Conservation (phyloP, 768 basidiomycete genomes). For the Pilatotrama ljubarskyi region DNA sequence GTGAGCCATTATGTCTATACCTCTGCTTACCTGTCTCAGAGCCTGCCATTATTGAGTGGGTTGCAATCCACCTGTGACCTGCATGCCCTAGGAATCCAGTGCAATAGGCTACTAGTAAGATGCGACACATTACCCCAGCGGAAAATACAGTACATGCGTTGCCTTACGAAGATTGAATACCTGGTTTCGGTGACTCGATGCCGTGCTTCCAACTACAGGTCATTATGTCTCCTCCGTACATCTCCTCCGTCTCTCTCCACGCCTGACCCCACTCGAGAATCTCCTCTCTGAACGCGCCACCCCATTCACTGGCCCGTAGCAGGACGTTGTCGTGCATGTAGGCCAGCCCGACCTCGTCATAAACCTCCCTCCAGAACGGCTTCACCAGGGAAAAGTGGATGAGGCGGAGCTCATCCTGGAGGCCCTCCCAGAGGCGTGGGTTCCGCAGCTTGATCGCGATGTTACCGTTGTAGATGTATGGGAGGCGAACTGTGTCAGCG, state of each 20-base stretch:
- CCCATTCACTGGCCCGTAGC: constrained; percentile 14
- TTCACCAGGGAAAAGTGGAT: constrained; percentile 40
- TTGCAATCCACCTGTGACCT: too few species aligned
- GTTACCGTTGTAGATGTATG: constrained; percentile 41
- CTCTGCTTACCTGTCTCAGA: too few species aligned
- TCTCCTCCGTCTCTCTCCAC: constrained; percentile 29
- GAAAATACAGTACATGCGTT: too few species aligned
- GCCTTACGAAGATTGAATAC: not conserved
- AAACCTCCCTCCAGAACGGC: constrained; percentile 17
- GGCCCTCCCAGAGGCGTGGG: constrained; percentile 33
- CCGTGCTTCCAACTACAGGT: constrained; percentile 9
- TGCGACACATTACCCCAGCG: too few species aligned
- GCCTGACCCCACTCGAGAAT: constrained; percentile 36
- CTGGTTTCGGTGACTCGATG: not conserved
- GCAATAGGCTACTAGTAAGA: too few species aligned
- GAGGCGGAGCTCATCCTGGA: constrained; percentile 34
- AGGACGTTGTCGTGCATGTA: constrained; percentile 22
- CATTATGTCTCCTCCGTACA: not conserved
- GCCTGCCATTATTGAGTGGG: too few species aligned
- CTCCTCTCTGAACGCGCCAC: constrained; percentile 32
- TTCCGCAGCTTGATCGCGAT: constrained; percentile 36
- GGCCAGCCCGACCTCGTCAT: constrained; percentile 22
- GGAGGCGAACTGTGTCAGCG: constrained; percentile 34
- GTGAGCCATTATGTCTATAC: not conserved
- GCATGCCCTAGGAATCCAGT: too few species aligned